These are phyloP conservation scores for Leccinum subgranulosum DNA, from an alignment of 768 basidiomycete species.

Conservation along the genomic window DNA sequence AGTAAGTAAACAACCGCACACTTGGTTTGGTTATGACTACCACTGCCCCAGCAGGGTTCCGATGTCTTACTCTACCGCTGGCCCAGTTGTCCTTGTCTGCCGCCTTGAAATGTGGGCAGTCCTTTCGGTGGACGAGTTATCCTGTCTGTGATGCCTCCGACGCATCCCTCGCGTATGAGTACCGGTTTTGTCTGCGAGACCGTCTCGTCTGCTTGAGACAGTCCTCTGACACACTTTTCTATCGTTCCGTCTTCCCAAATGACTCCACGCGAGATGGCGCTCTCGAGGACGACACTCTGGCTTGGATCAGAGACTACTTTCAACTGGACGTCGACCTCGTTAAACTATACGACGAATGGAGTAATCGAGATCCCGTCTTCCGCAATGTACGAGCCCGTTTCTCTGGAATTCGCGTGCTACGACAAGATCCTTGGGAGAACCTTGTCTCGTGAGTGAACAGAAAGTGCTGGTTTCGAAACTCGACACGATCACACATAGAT, in stretches of 20 bases:
- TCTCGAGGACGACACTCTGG: slow-evolving; percentile 61
- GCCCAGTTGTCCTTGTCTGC: slow-evolving; percentile 73
- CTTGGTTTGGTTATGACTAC: slow-evolving; percentile 6
- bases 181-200: slow-evolving; percentile 75
- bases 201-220: slow-evolving; percentile 84
- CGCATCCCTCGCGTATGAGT: slow-evolving; percentile 50
- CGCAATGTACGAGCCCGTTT: slow-evolving; percentile 59
- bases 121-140: slow-evolving; percentile 75
- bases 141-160: slow-evolving; percentile 12
- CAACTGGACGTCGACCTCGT: slow-evolving; percentile 76
- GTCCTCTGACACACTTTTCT: slow-evolving; percentile 58
- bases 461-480: not conserved
- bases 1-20: slow-evolving; percentile 10
- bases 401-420: slow-evolving; percentile 78
- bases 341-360: slow-evolving; percentile 75
- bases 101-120: slow-evolving; percentile 80
- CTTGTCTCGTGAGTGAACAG: slow-evolving; percentile 73
- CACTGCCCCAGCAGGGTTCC: slow-evolving; percentile 42
- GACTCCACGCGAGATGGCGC: slow-evolving; percentile 30
- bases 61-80: slow-evolving; percentile 55
- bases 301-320: slow-evolving; percentile 85
- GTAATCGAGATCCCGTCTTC: slow-evolving; percentile 71
- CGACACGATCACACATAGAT: slow-evolving; percentile 45
- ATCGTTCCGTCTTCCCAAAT: slow-evolving; percentile 64
- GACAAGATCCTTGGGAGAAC: slow-evolving; percentile 97